Percentiles rank a stretch among this genome's conserved stretches.
Evolutionary conservation across 208 protist species (phyloP).

Genomic region (Tritrichomonas foetus): DNA sequence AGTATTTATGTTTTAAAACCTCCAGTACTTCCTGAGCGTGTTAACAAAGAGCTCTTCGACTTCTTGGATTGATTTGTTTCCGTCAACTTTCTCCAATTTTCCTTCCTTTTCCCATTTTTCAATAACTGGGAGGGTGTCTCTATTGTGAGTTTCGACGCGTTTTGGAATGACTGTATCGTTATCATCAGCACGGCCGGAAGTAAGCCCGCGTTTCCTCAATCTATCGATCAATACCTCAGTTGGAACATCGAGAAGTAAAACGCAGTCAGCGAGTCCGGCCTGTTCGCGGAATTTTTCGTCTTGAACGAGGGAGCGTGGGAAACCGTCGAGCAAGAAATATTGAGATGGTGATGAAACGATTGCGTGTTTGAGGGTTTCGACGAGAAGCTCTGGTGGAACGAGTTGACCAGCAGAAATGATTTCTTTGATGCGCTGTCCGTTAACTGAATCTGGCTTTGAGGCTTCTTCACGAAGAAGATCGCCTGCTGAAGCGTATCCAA

Average conservation of each 20-base stretch:
- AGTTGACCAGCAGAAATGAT: background rate
- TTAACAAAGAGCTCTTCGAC: background rate
- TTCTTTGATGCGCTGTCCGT: background rate
- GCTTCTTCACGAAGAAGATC: background rate
- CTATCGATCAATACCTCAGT: background rate
- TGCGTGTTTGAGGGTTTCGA: background rate
- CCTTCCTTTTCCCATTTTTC: background rate
- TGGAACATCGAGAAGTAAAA: background rate
- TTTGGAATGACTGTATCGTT: background rate
- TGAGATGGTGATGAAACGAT: background rate
- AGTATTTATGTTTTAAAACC: background rate
- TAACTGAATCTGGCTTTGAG: background rate
- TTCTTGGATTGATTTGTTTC: background rate
- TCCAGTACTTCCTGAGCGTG: background rate
- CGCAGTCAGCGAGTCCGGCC: too few species aligned
- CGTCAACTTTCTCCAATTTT: background rate
- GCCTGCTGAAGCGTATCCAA: slow-evolving; percentile 7
- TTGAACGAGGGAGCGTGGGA: background rate
- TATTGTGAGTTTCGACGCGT: background rate
- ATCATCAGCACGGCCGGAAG: background rate
- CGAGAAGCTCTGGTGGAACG: slow-evolving; percentile 25
- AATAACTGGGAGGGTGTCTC: background rate
- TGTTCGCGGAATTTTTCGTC: background rate
- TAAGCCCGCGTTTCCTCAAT: background rate
- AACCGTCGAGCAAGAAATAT: background rate